Evolutionary conservation across 2,329 filamentous ascomycete genomes (phyloP).

Genomic region (Aspergillus sp.): DNA sequence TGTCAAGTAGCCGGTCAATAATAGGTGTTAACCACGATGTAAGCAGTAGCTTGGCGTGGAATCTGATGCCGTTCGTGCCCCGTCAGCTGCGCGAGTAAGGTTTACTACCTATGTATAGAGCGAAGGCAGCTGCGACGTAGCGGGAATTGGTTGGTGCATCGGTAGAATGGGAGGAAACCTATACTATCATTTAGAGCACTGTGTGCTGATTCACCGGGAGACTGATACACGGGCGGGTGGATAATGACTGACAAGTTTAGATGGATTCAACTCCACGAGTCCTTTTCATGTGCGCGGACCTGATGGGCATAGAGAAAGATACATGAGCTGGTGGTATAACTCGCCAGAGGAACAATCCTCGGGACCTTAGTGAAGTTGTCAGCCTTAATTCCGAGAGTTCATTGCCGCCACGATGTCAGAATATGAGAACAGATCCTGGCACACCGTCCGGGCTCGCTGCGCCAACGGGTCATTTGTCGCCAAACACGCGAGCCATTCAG

Average conservation of each 20-base stretch:
- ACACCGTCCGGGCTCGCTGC: slow-evolving; percentile 14
- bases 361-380: slow-evolving; percentile 1
- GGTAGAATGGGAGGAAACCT: neutral
- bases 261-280: slow-evolving; percentile 4
- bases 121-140: neutral
- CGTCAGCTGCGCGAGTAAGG: neutral
- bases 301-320: slow-evolving; percentile 5
- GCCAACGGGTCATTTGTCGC: slow-evolving; percentile 10
- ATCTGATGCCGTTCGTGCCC: neutral
- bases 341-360: neutral
- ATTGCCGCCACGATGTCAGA: slow-evolving; percentile 6
- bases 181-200: slow-evolving; percentile 8
- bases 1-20: neutral
- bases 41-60: neutral
- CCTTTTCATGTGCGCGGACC: slow-evolving; percentile 2
- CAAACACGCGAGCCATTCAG: slow-evolving; percentile 12
- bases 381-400: slow-evolving; percentile 1
- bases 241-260: slow-evolving; percentile 8
- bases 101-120: neutral
- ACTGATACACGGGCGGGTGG: slow-evolving; percentile 1
- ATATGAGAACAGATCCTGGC: slow-evolving; percentile 10
- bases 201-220: neutral
- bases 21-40: neutral
- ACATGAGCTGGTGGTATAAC: slow-evolving; percentile 3
- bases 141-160: neutral